Evolutionary conservation across 495 filamentous ascomycete species (phyloP).

Genomic region (Penicillium cinerascens): DNA sequence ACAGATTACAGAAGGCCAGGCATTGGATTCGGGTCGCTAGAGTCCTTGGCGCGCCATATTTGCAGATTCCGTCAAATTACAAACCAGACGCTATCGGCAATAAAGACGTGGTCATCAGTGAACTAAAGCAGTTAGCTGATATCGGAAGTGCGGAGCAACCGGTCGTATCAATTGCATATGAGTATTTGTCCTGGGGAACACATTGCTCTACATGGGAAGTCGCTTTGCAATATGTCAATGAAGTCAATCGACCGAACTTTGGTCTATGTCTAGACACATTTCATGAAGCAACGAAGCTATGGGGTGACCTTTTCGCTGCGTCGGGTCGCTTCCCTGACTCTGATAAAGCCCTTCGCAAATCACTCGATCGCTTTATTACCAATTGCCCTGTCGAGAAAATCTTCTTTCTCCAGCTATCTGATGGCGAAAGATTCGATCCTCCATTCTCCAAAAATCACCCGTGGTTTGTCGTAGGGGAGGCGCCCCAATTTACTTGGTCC

Average conservation of each 20-base stretch:
- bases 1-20: constrained; percentile 57
- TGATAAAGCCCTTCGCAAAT: constrained; percentile 47
- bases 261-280: constrained; percentile 68
- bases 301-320: constrained; percentile 54
- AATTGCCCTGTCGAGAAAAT: constrained; percentile 60
- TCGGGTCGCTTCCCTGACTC: constrained; percentile 52
- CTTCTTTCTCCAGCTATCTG: constrained; percentile 71
- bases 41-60: constrained; percentile 55
- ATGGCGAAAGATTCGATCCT: constrained; percentile 57
- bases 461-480: constrained; percentile 60
- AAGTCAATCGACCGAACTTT: constrained; percentile 62
- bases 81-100: constrained; percentile 51
- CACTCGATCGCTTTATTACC: constrained; percentile 51
- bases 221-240: constrained; percentile 55
- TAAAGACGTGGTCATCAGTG: constrained; percentile 52
- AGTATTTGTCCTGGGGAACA: constrained; percentile 64
- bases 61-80: constrained; percentile 66
- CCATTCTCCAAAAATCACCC: constrained; percentile 60
- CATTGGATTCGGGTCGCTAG: constrained; percentile 65
- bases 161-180: constrained; percentile 57
- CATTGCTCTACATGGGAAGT: constrained; percentile 60
- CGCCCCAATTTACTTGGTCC: constrained; percentile 71
- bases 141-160: constrained; percentile 51
- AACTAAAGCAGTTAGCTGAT: constrained; percentile 58
- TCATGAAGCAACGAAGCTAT: constrained; percentile 62